Conservation (phyloP, 352 stramenopile genomes). For the Globisporangium cederbergense region DNA sequence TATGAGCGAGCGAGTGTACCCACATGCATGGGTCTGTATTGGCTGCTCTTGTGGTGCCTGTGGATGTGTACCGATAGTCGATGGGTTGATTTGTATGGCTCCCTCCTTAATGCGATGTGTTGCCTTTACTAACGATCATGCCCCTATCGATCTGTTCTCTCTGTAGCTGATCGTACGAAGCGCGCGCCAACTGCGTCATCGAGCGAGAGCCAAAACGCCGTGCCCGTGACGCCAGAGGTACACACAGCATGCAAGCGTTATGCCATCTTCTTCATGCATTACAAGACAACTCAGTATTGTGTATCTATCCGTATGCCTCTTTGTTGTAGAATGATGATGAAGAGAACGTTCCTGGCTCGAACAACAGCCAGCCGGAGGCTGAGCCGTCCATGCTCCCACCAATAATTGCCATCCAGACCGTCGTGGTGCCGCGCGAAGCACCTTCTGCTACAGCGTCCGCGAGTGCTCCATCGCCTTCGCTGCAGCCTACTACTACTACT, state of each 20-base stretch:
- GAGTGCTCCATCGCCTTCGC: background rate
- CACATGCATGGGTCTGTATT: background rate
- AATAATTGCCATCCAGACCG: constrained; percentile 2
- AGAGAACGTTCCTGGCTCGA: background rate
- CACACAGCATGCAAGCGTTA: background rate
- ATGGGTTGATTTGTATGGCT: constrained; percentile 7
- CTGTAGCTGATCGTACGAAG: constrained; percentile 17
- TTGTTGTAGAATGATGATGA: constrained; percentile 9
- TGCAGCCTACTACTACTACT: background rate
- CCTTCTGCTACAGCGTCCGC: background rate
- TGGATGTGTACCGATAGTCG: background rate
- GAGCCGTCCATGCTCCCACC: constrained; percentile 5
- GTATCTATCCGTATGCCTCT: background rate
- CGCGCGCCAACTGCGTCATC: background rate
- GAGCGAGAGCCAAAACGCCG: constrained; percentile 6
- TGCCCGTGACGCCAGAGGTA: constrained; percentile 15
- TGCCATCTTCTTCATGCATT: background rate
- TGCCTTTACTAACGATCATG: background rate
- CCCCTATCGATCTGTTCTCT: background rate
- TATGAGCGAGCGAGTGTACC: background rate
- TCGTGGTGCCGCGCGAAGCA: background rate
- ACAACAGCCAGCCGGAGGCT: constrained; percentile 1
- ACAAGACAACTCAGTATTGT: background rate
- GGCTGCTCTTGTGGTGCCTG: background rate
- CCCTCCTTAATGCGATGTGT: background rate